phyloP scores from a whole-genome alignment of 75 land plant species.

The Picea glauca region DNA sequence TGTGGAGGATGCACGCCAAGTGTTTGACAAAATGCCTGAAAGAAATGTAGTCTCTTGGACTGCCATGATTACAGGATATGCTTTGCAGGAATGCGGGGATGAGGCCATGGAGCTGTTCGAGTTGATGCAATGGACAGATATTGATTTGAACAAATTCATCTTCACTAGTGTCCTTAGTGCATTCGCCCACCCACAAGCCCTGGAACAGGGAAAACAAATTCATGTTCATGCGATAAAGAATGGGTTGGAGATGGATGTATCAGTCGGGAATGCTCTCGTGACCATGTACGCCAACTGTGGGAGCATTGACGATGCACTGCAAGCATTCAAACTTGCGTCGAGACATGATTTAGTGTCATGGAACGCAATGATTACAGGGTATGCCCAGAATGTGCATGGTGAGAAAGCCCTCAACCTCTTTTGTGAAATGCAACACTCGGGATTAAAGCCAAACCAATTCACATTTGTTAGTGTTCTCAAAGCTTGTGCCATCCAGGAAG shows the following conservation, averaged over 20 bases:
- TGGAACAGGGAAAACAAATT: slow-evolving; percentile 35
- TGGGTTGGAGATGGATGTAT: slow-evolving; percentile 17
- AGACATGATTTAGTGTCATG: slow-evolving; percentile 34
- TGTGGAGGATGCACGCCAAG: slow-evolving; percentile 12
- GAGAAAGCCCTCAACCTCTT: slow-evolving; percentile 22
- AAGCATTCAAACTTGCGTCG: background rate
- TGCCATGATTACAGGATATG: slow-evolving; percentile 40
- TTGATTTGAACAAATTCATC: slow-evolving; percentile 13
- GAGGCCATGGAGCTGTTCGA: slow-evolving; percentile 19
- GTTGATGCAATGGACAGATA: slow-evolving; percentile 13
- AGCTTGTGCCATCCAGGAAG: slow-evolving; percentile 18
- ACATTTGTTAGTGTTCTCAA: slow-evolving; percentile 40
- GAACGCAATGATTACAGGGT: slow-evolving; percentile 46
- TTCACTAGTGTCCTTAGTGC: slow-evolving; percentile 39
- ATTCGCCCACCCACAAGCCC: slow-evolving; percentile 19
- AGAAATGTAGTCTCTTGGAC: slow-evolving; percentile 28
- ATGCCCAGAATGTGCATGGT: slow-evolving; percentile 16
- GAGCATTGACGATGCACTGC: slow-evolving; percentile 20
- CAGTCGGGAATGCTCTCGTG: slow-evolving; percentile 28
- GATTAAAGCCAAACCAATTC: slow-evolving; percentile 30
- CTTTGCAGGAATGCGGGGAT: slow-evolving; percentile 16
- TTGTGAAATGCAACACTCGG: slow-evolving; percentile 24
- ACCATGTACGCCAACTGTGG: slow-evolving; percentile 44
- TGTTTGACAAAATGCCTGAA: slow-evolving; percentile 18
- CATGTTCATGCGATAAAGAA: slow-evolving; percentile 31